Conservation (phyloP, 1,139 yeast species). For the Hemisphaericaspora subhashii region DNA sequence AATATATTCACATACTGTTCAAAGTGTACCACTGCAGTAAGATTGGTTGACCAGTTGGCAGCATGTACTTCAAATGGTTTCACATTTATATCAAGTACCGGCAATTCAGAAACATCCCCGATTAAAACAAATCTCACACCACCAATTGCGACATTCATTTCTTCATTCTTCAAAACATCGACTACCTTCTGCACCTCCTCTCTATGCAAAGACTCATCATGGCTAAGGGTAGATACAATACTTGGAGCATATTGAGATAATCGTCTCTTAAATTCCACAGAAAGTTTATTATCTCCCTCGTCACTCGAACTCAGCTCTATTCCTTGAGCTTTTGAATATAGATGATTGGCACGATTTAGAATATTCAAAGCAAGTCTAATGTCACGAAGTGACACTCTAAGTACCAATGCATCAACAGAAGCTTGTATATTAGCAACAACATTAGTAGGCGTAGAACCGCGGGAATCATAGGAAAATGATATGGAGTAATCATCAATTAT, state of each 20-base stretch:
- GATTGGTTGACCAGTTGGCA: constrained; percentile 87
- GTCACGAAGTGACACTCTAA: constrained; percentile 85
- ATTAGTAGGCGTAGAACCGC: constrained; percentile 60
- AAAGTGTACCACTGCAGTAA: constrained; percentile 68
- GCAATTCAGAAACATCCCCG: constrained; percentile 93
- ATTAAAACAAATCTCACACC: constrained; percentile 86
- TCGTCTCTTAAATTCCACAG: constrained; percentile 61
- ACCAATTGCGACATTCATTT: constrained; percentile 65
- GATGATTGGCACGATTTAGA: constrained; percentile 66
- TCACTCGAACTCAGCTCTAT: neutral
- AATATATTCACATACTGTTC: constrained; percentile 77
- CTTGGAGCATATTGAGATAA: constrained; percentile 70
- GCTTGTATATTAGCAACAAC: constrained; percentile 65
- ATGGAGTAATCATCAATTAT: constrained; percentile 88
- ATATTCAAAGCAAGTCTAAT: constrained; percentile 76
- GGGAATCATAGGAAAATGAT: constrained; percentile 68
- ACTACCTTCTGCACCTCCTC: constrained; percentile 2
- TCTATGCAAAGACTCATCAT: constrained; percentile 10
- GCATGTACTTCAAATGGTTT: constrained; percentile 73
- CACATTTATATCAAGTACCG: constrained; percentile 79
- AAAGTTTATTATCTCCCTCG: constrained; percentile 38
- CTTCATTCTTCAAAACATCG: constrained; percentile 63
- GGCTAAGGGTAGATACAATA: constrained; percentile 45
- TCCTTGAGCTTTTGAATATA: constrained; percentile 39
- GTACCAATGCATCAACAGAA: constrained; percentile 74